phyloP scores from a whole-genome alignment of 208 protist genomes.

The Entamoeba invadens region DNA sequence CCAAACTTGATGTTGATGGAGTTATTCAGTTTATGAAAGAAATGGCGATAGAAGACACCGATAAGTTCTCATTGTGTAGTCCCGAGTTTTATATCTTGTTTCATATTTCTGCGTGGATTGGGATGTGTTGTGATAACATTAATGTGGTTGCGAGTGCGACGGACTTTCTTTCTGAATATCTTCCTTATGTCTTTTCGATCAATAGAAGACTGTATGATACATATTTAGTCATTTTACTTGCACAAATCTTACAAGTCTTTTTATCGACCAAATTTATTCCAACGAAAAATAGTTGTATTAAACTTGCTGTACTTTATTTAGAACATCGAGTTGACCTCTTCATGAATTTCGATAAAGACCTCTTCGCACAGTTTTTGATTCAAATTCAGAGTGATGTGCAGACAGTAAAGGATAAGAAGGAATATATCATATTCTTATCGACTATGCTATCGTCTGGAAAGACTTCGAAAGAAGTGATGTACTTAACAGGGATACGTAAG shows the following conservation, averaged over 20 bases:
- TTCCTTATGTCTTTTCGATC: not conserved
- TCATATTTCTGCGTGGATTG: not conserved
- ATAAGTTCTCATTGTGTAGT: not conserved
- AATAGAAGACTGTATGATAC: not conserved
- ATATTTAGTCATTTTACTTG: not conserved
- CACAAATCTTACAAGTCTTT: not conserved
- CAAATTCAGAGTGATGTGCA: not conserved
- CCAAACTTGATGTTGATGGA: not conserved
- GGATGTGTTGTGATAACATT: not conserved
- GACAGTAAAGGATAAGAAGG: not conserved
- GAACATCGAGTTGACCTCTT: not conserved
- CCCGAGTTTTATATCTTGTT: not conserved
- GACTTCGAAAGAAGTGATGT: not conserved
- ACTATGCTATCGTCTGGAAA: not conserved
- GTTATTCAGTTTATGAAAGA: not conserved
- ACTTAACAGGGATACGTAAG: not conserved
- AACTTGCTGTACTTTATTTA: not conserved
- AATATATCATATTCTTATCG: not conserved
- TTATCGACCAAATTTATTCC: not conserved
- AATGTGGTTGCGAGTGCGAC: not conserved
- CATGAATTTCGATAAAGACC: not conserved
- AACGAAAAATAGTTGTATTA: not conserved
- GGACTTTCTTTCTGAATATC: not conserved
- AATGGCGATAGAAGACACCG: not conserved
- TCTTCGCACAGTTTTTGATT: not conserved